phyloP scores from a whole-genome alignment of 768 basidiomycete species.

The Suillus subluteus region DNA sequence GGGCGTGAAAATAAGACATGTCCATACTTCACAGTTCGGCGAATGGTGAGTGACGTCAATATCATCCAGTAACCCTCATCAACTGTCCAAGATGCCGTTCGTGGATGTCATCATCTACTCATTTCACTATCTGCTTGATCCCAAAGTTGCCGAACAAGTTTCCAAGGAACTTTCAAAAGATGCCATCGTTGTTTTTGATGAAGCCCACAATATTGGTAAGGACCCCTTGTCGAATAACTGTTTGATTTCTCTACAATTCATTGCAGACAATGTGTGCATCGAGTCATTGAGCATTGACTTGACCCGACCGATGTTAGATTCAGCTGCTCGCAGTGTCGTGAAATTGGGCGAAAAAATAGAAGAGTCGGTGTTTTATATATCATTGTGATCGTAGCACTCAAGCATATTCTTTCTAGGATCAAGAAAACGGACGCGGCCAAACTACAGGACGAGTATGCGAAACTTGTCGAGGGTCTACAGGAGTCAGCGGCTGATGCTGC shows the following conservation, averaged over 20 bases:
- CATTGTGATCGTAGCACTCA: not conserved
- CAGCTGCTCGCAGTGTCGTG: constrained; percentile 84
- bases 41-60: constrained; percentile 72
- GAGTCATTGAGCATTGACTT: constrained; percentile 97
- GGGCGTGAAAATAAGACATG: constrained; percentile 86
- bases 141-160: constrained; percentile 98
- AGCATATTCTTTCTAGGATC: constrained; percentile 57
- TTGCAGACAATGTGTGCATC: constrained; percentile 94
- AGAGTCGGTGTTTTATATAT: constrained; percentile 59
- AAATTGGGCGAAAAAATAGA: constrained; percentile 92
- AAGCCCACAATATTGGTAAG: constrained; percentile 98
- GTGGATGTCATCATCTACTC: constrained; percentile 98
- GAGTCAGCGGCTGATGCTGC: constrained; percentile 61
- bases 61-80: constrained; percentile 12
- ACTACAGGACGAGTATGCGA: constrained; percentile 95
- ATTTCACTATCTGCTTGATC: constrained; percentile 97
- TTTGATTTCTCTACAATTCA: constrained; percentile 12
- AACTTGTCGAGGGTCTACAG: constrained; percentile 91
- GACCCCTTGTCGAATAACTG: not conserved
- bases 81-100: constrained; percentile 79
- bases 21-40: constrained; percentile 93
- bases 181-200: constrained; percentile 98
- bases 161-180: constrained; percentile 98
- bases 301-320: constrained; percentile 96
- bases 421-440: constrained; percentile 93